Base-by-base conservation (phyloP, 2,329 filamentous ascomycete genomes). In the Emergomyces orientalis region DNA sequence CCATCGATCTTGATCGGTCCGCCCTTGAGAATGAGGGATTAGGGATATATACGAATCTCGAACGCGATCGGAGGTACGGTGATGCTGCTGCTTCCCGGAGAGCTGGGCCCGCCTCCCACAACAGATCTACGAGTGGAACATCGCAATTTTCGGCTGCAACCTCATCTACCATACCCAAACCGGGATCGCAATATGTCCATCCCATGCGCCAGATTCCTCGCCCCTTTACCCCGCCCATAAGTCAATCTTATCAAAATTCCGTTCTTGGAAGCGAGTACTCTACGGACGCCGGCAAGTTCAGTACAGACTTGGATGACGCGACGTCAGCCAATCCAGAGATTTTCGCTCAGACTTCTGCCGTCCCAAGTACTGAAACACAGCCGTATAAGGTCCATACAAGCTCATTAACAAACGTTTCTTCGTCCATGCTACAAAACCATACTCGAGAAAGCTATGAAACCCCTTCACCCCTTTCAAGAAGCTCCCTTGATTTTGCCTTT, bases 1-100 rank as follows among this genome's bases (percentile, higher is more conserved):
- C 79, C 25, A 77, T 85, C 61, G 82, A 86, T 68, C 73, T 84
- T 30, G 83, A 81, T 39, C 79, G 81, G 39, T 80, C 82, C 3
- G 78, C 79, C 6, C 77, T 79, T 17, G 83, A 86, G 66, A 82
- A 84, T 65, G 81, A 84, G 63, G 83, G 82, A 11, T 71, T 86
- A 60, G 82, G 82, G 22, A 84, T 85, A 55, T 78, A 79, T 66
- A 70, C 73, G 39, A 74, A 68, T 49, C 64, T 71, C 27, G 71
- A 74, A 37, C 68, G 68, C 11, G 72, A 74, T 54, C 66, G 67
- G 25, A 65, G 66, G 62, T 68, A 67, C 58, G 70, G 67, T 58
- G 81, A 83, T 39, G 70, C 71, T 49, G 67, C 69, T n/a, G 68
- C 68, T 60, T 63, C 71, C 32, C 70, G 65, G 47, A 77, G 77